These are phyloP conservation scores for Rhizopus microsporus DNA, from an alignment of 371 early-diverging fungal genomes.

Conservation along the genomic window DNA sequence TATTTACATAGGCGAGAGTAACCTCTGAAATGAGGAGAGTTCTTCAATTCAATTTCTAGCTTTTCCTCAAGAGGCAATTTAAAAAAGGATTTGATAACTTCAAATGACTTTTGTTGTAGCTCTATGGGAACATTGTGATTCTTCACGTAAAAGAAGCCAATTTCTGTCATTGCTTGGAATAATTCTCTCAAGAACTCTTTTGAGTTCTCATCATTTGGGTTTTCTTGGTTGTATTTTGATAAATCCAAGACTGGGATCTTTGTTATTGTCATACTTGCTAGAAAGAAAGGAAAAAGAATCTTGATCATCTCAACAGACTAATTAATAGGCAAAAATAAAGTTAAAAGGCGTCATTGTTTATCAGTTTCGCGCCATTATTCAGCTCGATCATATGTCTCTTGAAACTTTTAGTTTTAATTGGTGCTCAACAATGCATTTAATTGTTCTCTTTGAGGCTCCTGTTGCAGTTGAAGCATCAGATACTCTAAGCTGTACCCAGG, in stretches of 20 bases:
- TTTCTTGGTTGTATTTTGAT: conserved; percentile 23
- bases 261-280: conserved; percentile 8
- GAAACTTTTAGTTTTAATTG: too few species aligned
- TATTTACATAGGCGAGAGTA: conserved; percentile 53
- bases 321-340: too few species aligned
- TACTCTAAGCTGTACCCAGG: too few species aligned
- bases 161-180: conserved; percentile 51
- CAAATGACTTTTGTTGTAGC: conserved; percentile 44
- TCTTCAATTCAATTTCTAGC: conserved; percentile 53
- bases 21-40: conserved; percentile 66
- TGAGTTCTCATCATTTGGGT: conserved; percentile 15
- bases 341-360: too few species aligned
- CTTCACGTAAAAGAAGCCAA: conserved; percentile 67
- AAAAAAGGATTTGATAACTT: conserved; percentile 49
- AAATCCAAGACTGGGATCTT: conserved; percentile 33
- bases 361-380: too few species aligned
- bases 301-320: too few species aligned
- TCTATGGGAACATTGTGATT: conserved; percentile 48
- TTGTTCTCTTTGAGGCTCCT: too few species aligned
- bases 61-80: conserved; percentile 60
- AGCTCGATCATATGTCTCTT: too few species aligned
- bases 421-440: too few species aligned
- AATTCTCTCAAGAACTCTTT: conserved; percentile 49
- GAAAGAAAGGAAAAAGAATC: not conserved
- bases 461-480: too few species aligned